Conservation (phyloP, 2,329 filamentous ascomycete genomes). For the Ophiostoma ulmi region DNA sequence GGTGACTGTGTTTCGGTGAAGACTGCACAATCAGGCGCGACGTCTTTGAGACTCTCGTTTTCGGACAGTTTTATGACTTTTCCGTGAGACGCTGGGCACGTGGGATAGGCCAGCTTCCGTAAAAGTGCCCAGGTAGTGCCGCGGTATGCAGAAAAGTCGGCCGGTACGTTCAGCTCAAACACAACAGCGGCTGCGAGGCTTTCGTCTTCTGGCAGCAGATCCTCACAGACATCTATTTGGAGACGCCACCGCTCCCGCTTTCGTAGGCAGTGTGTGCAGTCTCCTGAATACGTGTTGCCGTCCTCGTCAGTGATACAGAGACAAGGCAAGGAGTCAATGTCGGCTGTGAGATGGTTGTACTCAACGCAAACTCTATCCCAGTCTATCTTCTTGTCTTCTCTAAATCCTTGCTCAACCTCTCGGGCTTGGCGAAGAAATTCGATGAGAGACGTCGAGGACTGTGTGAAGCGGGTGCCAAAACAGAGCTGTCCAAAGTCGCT, state of each 20-base stretch:
- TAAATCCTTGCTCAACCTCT: constrained; percentile 29
- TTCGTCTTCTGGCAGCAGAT: constrained; percentile 37
- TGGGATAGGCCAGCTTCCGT: constrained; percentile 30
- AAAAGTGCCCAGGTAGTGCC: constrained; percentile 41
- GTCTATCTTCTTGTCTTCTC: constrained; percentile 32
- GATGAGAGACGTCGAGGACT: constrained; percentile 29
- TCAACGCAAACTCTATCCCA: constrained; percentile 33
- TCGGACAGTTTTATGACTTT: neutral
- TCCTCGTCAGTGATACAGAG: constrained; percentile 31
- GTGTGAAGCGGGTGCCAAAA: constrained; percentile 45
- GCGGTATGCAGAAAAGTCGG: constrained; percentile 37
- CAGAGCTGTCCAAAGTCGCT: constrained; percentile 39
- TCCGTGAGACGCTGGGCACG: neutral
- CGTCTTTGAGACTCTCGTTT: neutral
- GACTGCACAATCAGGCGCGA: neutral
- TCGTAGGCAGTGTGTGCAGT: constrained; percentile 37
- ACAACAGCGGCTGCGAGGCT: constrained; percentile 35
- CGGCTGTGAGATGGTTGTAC: constrained; percentile 34
- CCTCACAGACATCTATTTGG: constrained; percentile 38
- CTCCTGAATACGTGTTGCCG: constrained; percentile 27
- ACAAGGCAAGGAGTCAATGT: constrained; percentile 34
- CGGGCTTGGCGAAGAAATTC: constrained; percentile 21
- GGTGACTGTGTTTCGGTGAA: neutral
- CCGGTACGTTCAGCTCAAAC: constrained; percentile 40
- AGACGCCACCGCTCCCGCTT: constrained; percentile 33